Percentiles rank a stretch among this genome's conserved stretches.
Evolutionary conservation across 805 yeast genomes (phyloP).

Genomic region (Lachancea nothofagi): DNA sequence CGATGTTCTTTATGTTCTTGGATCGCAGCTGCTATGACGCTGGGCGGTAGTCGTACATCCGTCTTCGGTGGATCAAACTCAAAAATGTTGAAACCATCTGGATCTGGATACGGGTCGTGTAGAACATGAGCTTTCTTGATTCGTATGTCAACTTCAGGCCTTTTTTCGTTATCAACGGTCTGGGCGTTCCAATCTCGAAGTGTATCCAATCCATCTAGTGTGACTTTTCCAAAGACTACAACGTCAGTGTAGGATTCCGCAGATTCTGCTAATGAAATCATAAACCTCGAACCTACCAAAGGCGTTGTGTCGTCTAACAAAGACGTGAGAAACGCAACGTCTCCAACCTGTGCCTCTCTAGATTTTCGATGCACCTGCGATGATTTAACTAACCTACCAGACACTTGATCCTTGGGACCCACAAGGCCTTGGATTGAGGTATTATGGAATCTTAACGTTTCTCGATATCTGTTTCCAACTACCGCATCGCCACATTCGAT

Average conservation of each 20-base stretch:
- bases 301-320: slow-evolving; percentile 25
- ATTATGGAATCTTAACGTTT: slow-evolving; percentile 15
- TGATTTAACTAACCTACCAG: slow-evolving; percentile 23
- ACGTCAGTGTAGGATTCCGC: slow-evolving; percentile 12
- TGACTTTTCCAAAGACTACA: slow-evolving; percentile 44
- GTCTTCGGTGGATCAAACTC: slow-evolving; percentile 36
- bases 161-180: slow-evolving; percentile 34
- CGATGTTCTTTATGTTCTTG: slow-evolving; percentile 20
- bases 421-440: slow-evolving; percentile 22
- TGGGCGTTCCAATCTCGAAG: slow-evolving; percentile 41
- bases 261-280: slow-evolving; percentile 13
- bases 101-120: slow-evolving; percentile 49
- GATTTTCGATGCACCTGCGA: slow-evolving; percentile 5
- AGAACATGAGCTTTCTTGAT: slow-evolving; percentile 46
- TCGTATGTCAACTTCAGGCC: slow-evolving; percentile 46
- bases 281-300: slow-evolving; percentile 23
- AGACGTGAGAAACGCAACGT: slow-evolving; percentile 13
- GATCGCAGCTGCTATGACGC: slow-evolving; percentile 7
- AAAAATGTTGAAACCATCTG: slow-evolving; percentile 22
- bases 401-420: slow-evolving; percentile 31
- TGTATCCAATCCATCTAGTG: slow-evolving; percentile 43
- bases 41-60: slow-evolving; percentile 28
- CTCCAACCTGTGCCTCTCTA: slow-evolving; percentile 3
- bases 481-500: slow-evolving; percentile 43
- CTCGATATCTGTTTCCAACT: slow-evolving; percentile 29